Base-by-base conservation (phyloP, 2,329 filamentous ascomycete genomes). In the Tolypocladium ophioglossoides region DNA sequence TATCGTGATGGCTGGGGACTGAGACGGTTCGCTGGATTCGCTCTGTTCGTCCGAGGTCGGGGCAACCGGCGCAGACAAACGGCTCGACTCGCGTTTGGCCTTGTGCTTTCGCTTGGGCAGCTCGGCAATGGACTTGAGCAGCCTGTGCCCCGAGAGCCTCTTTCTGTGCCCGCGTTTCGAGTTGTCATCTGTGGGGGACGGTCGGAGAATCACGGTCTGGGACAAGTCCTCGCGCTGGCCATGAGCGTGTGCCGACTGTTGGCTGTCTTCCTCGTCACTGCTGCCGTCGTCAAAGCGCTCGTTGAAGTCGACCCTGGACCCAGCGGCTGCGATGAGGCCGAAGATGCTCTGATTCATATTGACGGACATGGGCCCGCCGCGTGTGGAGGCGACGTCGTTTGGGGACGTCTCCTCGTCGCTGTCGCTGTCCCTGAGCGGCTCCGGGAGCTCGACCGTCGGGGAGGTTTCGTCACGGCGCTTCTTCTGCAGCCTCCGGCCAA, bases 281-380 rank as follows among this genome's bases (percentile, higher is more conserved):
- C 87, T 91, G 60, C 87, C 77, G 51, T 74, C 86, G 64, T 91
- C 87, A 68, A 94, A 92, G 39, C 87, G 82, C 56, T 87, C 80
- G 68, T 89, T 85, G 65, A 95, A 91, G 70, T 95, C 87, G 52
- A 87, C 85, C 56, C 83, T 84, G 34, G 89, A 91, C 8, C 91
- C 89, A 39, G 90, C 90, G 18, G 90, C 89, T 8, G 91, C 89
- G 61, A 97, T 91, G 72, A 97, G 82, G 53, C 90, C 91, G 68
- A 96, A 95, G 54, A 97, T 85, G 59, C 89, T 95, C 75, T 96
- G 91, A 70, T 96, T 94, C 84, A 95, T 89, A 64, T 91, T 89
- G 71, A 82, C 75, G 55, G 79, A 78, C 67, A 79, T 74, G 58
- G 76, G 73, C 16, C 73, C 70, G 39, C 71, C 72, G 54, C 75